A percentile compares a stretch with the other conserved stretches of the same genome.
These are phyloP conservation scores for Penicillium odoratum DNA, from an alignment of 495 filamentous ascomycete genomes.

Conservation along the genomic window DNA sequence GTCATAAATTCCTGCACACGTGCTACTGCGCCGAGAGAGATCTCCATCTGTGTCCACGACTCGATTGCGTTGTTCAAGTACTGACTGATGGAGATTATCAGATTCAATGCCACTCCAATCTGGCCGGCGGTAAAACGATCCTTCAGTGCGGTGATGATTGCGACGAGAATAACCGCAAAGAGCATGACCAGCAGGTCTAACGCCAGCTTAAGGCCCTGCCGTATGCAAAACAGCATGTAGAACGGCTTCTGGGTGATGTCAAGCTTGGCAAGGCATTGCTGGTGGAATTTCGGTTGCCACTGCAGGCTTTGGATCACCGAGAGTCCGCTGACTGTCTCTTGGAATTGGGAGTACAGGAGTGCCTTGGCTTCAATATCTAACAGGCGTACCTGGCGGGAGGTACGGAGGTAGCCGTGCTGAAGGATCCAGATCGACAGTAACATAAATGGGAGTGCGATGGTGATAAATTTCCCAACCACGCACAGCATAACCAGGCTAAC, in stretches of 20 bases:
- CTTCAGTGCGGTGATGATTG: conserved; percentile 36
- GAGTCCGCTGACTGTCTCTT: conserved; percentile 54
- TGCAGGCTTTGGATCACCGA: conserved; percentile 67
- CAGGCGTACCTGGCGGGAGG: neutral
- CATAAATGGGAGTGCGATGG: neutral
- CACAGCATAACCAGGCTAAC: neutral
- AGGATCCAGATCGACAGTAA: neutral
- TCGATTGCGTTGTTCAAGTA: neutral
- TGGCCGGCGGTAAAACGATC: neutral
- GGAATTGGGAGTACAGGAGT: neutral
- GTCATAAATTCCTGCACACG: conserved; percentile 36
- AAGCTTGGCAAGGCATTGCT: conserved; percentile 50
- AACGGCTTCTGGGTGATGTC: conserved; percentile 54
- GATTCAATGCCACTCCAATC: conserved; percentile 59
- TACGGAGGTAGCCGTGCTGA: neutral
- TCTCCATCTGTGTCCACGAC: conserved; percentile 53
- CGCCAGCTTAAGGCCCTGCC: conserved; percentile 68
- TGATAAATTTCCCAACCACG: neutral
- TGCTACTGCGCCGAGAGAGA: conserved; percentile 51
- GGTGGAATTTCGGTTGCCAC: conserved; percentile 40
- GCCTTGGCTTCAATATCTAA: conserved; percentile 1
- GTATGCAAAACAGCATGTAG: conserved; percentile 61
- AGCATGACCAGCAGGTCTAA: conserved; percentile 55
- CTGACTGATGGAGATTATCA: conserved; percentile 52
- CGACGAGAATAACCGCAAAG: conserved; percentile 43